Conservation (phyloP, 1,284 basidiomycete genomes). For the Ustilago trichophora region DNA sequence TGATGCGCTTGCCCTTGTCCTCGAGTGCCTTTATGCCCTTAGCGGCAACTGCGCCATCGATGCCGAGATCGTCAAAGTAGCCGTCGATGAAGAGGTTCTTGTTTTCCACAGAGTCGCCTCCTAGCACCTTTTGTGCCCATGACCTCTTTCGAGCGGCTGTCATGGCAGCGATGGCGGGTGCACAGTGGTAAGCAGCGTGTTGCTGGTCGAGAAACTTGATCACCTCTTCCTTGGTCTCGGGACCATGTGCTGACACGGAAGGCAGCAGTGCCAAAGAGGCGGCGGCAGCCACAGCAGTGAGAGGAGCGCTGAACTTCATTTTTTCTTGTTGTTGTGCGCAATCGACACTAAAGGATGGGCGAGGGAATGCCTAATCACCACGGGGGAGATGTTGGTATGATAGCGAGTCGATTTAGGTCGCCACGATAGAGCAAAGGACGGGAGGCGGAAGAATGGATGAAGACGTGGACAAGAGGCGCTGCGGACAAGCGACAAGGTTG, state of each 20-base stretch:
- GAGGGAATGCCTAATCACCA: constrained; percentile 1
- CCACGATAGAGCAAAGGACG: background rate
- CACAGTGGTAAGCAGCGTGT: constrained; percentile 67
- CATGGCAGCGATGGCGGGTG: constrained; percentile 66
- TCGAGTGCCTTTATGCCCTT: constrained; percentile 50
- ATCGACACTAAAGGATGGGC: too few species aligned
- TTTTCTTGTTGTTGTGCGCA: constrained; percentile 10
- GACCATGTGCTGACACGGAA: constrained; percentile 55
- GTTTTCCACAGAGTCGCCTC: constrained; percentile 59
- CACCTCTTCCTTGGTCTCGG: constrained; percentile 62
- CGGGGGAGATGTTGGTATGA: background rate
- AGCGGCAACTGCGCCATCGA: constrained; percentile 35
- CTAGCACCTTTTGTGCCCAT: constrained; percentile 57
- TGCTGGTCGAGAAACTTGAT: constrained; percentile 61
- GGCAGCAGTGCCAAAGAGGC: constrained; percentile 36
- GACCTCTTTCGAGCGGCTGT: constrained; percentile 62
- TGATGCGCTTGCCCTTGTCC: constrained; percentile 55
- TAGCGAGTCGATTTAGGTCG: background rate
- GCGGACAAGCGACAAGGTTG: too few species aligned
- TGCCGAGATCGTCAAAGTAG: constrained; percentile 58
- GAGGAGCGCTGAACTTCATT: constrained; percentile 40
- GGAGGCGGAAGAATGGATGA: background rate
- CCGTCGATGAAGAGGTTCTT: constrained; percentile 66
- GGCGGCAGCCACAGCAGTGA: constrained; percentile 31
- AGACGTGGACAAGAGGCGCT: background rate